Evolutionary conservation across 176 grass and related monocot genomes (phyloP).

Genomic region (Triticum monococcum): DNA sequence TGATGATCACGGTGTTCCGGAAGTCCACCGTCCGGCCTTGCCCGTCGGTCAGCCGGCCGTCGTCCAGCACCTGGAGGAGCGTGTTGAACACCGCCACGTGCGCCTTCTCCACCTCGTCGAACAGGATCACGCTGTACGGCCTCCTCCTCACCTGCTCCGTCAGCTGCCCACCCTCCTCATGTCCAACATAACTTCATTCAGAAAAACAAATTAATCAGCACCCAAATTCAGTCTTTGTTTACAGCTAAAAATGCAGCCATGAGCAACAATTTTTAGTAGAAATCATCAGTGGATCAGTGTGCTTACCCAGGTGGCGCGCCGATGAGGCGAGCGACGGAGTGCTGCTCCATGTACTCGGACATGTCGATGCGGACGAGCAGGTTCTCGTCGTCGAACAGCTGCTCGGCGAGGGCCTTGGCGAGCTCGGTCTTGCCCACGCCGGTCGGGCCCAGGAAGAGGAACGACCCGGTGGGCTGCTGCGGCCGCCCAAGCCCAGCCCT

Average conservation of each 20-base stretch:
- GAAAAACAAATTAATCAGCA: constrained; percentile 14
- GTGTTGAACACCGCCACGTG: constrained; percentile 93
- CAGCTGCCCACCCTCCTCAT: constrained; percentile 90
- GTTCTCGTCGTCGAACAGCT: constrained; percentile 95
- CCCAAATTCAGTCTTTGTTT: background rate
- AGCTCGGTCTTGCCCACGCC: constrained; percentile 97
- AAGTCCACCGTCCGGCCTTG: constrained; percentile 94
- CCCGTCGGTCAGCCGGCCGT: constrained; percentile 84
- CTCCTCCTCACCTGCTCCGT: constrained; percentile 81
- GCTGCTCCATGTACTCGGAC: constrained; percentile 99
- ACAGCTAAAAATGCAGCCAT: background rate
- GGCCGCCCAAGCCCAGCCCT: constrained; percentile 81
- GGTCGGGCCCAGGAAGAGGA: constrained; percentile 88
- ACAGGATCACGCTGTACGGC: constrained; percentile 93
- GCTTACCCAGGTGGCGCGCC: constrained; percentile 89
- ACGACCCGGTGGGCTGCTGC: constrained; percentile 87
- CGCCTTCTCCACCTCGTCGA: constrained; percentile 96
- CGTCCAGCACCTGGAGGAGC: constrained; percentile 92
- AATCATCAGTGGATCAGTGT: background rate
- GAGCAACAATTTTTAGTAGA: too few relatives aligned
- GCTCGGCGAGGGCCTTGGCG: constrained; percentile 89
- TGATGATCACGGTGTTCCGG: constrained; percentile 92
- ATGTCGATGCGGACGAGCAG: constrained; percentile 92
- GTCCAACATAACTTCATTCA: constrained; percentile 74
- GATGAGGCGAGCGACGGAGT: constrained; percentile 83